Percentiles rank a stretch among this genome's conserved stretches.
phyloP scores from a whole-genome alignment of 2,329 filamentous ascomycete genomes.

The Thielaviopsis cerberus region DNA sequence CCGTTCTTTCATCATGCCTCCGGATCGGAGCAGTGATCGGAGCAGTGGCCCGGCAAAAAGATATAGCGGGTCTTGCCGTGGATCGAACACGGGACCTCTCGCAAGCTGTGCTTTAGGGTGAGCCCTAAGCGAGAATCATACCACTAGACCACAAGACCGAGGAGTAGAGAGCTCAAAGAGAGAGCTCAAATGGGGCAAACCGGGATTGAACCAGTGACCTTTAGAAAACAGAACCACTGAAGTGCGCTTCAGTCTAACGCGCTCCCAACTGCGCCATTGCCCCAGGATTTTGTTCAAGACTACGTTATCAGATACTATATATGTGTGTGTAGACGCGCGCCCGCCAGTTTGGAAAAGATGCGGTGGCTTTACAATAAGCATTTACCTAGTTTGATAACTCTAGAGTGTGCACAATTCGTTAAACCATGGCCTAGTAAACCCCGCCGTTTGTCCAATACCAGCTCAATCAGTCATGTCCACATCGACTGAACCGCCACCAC shows the following conservation, averaged over 20 bases:
- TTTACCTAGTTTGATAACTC: background rate
- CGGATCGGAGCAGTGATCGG: too few species aligned
- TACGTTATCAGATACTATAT: background rate
- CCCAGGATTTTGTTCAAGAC: background rate
- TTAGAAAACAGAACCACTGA: conserved; percentile 12
- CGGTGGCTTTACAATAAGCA: background rate
- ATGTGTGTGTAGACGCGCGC: background rate
- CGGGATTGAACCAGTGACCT: conserved; percentile 12
- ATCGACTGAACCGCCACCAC: background rate
- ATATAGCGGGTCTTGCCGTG: too few species aligned
- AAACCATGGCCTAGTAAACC: background rate
- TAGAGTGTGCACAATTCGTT: background rate
- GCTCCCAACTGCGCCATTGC: conserved; percentile 12
- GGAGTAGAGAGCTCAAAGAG: background rate
- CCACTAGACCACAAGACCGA: too few species aligned
- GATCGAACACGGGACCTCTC: too few species aligned
- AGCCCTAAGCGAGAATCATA: too few species aligned
- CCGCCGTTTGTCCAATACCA: background rate
- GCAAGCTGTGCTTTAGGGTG: too few species aligned
- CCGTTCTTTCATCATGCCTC: too few species aligned
- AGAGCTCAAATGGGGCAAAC: conserved; percentile 8
- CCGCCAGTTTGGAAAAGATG: too few species aligned
- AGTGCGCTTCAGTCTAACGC: conserved; percentile 11
- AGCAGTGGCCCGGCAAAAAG: too few species aligned
- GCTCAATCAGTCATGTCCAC: conserved; percentile 1